Evolutionary conservation across 1,284 basidiomycete genomes (phyloP).

Genomic region (Malassezia brasiliensis): DNA sequence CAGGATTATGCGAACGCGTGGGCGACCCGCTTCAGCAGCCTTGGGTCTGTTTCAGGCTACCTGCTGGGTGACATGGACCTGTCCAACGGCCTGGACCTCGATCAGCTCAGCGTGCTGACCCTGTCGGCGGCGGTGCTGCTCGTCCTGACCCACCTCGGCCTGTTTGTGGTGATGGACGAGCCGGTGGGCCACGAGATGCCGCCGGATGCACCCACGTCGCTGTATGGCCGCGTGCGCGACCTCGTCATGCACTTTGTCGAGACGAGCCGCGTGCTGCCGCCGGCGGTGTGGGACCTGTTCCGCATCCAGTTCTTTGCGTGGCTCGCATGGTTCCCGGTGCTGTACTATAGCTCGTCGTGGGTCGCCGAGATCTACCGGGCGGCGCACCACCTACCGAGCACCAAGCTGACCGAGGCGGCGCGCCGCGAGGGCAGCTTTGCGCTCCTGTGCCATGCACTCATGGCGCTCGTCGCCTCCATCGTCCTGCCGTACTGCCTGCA

Average conservation of each 20-base stretch:
- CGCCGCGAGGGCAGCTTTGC: slow-evolving; percentile 74
- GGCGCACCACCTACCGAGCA: slow-evolving; percentile 15
- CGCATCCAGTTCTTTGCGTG: slow-evolving; percentile 37
- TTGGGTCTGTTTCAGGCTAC: slow-evolving; percentile 38
- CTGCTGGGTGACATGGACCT: slow-evolving; percentile 39
- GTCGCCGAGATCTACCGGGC: slow-evolving; percentile 36
- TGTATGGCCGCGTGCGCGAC: background rate
- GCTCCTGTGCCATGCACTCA: slow-evolving; percentile 64
- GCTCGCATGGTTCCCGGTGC: slow-evolving; percentile 41
- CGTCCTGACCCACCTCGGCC: slow-evolving; percentile 25
- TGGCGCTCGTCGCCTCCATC: slow-evolving; percentile 63
- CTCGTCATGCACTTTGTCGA: slow-evolving; percentile 19
- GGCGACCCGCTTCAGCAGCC: slow-evolving; percentile 67
- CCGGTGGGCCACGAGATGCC: background rate
- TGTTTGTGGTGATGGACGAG: slow-evolving; percentile 18
- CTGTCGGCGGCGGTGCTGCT: slow-evolving; percentile 25
- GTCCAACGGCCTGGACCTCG: slow-evolving; percentile 21
- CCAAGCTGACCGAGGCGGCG: slow-evolving; percentile 52
- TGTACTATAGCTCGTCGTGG: slow-evolving; percentile 40
- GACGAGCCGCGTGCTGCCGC: slow-evolving; percentile 22
- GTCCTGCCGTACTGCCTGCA: slow-evolving; percentile 63
- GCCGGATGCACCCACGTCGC: background rate
- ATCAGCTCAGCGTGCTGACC: slow-evolving; percentile 28
- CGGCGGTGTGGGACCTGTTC: slow-evolving; percentile 31
- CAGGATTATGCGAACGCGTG: slow-evolving; percentile 87